Evolutionary conservation across 75 land plant species (phyloP).

Genomic region (Pseudotsuga menziesii): DNA sequence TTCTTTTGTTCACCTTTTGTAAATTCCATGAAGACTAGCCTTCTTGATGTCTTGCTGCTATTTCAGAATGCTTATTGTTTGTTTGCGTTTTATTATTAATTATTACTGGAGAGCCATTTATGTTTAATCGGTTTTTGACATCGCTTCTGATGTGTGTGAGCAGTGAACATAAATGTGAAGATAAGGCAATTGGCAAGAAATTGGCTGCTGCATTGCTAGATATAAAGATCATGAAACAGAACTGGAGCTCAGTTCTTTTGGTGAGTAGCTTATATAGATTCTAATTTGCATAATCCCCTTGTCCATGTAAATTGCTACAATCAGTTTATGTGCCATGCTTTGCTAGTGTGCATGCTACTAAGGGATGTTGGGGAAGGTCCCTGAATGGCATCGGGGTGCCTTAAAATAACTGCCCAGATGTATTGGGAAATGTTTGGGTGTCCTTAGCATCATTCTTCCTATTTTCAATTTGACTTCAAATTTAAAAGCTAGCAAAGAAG

Average conservation of each 20-base stretch:
- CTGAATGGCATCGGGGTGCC: no score
- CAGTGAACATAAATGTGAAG: slow-evolving; percentile 5
- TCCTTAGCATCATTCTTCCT: no score
- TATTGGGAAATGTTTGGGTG: no score
- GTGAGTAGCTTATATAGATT: slow-evolving; percentile 17
- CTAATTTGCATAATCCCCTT: not conserved
- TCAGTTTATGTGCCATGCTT: no score
- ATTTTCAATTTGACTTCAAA: no score
- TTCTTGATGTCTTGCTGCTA: not conserved
- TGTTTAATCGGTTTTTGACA: not conserved
- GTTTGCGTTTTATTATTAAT: not conserved
- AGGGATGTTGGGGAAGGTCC: no score
- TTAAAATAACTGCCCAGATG: no score
- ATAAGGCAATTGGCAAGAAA: slow-evolving; percentile 10
- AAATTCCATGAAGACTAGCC: not conserved
- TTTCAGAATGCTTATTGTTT: not conserved
- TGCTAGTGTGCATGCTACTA: no score
- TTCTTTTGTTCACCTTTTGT: not conserved
- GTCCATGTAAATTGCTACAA: not conserved
- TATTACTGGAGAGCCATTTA: not conserved
- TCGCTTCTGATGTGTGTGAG: not conserved
- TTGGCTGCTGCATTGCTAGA: slow-evolving; percentile 29
- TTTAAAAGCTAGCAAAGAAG: no score
- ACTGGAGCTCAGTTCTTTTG: slow-evolving; percentile 36
- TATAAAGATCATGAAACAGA: slow-evolving; percentile 22